Conservation (phyloP, 345 rosid species). For the Leavenworthia alabamica region DNA sequence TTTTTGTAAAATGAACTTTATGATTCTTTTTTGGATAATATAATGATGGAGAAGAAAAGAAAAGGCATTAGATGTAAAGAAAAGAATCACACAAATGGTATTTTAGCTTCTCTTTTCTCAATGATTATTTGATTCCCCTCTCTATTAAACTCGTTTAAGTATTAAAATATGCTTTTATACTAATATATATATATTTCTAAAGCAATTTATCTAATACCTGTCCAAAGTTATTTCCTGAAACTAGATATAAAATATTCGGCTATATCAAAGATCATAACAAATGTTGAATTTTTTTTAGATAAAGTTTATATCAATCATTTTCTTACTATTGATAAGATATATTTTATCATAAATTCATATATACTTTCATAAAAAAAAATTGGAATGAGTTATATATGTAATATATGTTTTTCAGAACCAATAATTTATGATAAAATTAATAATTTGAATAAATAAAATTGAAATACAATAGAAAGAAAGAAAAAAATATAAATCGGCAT, state of each 20-base stretch:
- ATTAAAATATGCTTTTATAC: slow-evolving; percentile 5
- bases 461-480: not conserved
- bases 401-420: no score
- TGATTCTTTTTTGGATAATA: no score
- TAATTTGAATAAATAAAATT: no score
- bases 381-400: no score
- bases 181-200: not conserved
- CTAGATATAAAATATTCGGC: no score
- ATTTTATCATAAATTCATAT: not conserved
- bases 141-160: slow-evolving; percentile 7
- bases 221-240: no score
- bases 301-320: no score
- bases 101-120: slow-evolving; percentile 13
- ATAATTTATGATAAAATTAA: no score
- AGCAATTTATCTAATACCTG: not conserved
- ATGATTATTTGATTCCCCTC: not conserved
- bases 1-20: not conserved
- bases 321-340: not conserved
- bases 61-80: slow-evolving; percentile 8
- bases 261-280: no score
- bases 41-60: not conserved
- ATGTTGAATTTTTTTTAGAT: no score
- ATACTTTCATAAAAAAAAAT: no score
- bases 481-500: slow-evolving; percentile 14
- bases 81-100: slow-evolving; percentile 14